Percentiles rank a stretch among this genome's conserved stretches.
Evolutionary conservation across 331 rosid genomes (phyloP).

Genomic region (Malus hybrid): DNA sequence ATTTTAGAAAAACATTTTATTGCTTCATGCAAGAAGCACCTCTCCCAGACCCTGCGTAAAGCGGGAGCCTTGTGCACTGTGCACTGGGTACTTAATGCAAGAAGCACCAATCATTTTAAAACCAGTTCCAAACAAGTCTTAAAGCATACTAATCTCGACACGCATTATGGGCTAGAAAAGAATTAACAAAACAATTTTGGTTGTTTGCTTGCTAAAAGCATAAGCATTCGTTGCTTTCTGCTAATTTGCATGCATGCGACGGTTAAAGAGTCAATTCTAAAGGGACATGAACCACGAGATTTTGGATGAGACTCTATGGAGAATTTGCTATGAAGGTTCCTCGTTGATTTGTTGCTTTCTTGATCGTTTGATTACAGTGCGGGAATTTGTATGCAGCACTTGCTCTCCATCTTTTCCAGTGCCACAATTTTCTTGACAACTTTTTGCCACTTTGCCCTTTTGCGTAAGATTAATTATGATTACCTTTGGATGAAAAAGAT

Average conservation of each 20-base stretch:
- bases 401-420: background rate
- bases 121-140: no score
- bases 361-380: background rate
- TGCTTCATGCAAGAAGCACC: background rate
- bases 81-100: no score
- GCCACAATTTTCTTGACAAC: background rate
- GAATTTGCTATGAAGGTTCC: slow-evolving; percentile 27
- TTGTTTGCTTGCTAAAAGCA: background rate
- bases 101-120: background rate
- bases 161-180: background rate
- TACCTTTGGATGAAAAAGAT: no score
- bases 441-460: background rate
- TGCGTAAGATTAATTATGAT: background rate
- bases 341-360: slow-evolving; percentile 3
- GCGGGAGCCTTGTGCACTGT: no score
- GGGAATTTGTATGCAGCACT: background rate
- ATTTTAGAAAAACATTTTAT: no score
- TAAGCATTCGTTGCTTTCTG: background rate
- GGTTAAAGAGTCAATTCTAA: background rate
- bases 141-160: background rate
- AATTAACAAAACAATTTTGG: background rate
- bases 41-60: no score
- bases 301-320: slow-evolving; percentile 6
- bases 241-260: background rate
- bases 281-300: background rate